These are phyloP conservation scores for Casuarina cunninghamiana DNA, from an alignment of 306 rosid species.

Conservation along the genomic window DNA sequence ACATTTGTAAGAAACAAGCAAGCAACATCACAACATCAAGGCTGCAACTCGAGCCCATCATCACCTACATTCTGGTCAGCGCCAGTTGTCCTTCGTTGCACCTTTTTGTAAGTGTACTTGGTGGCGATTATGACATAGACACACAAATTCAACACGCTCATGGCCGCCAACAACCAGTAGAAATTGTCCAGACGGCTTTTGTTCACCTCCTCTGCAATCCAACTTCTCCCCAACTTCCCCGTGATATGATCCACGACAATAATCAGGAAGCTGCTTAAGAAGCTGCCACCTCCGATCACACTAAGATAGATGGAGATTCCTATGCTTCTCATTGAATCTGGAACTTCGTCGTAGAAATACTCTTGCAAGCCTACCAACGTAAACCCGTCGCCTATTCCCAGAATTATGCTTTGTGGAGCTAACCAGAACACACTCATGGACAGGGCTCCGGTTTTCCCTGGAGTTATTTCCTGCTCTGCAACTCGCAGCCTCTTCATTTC, in stretches of 20 bases:
- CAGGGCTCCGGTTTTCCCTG: background rate
- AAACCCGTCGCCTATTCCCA: slow-evolving; percentile 45
- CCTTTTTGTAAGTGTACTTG: slow-evolving; percentile 42
- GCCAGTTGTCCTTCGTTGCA: slow-evolving; percentile 15
- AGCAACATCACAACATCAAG: slow-evolving; percentile 3
- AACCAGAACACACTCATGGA: slow-evolving; percentile 43
- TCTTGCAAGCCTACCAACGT: slow-evolving; percentile 49
- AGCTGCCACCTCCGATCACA: slow-evolving; percentile 47
- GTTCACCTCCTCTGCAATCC: slow-evolving; percentile 49
- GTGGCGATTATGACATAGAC: slow-evolving; percentile 28
- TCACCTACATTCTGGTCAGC: background rate
- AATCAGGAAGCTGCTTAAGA: slow-evolving; percentile 47
- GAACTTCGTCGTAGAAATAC: slow-evolving; percentile 52
- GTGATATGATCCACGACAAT: slow-evolving; percentile 44
- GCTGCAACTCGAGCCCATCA: slow-evolving; percentile 24
- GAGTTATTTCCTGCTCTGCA: background rate
- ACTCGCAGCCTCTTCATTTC: slow-evolving; percentile 42
- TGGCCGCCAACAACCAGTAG: slow-evolving; percentile 39
- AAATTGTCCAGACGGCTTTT: slow-evolving; percentile 46
- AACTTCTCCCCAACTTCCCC: slow-evolving; percentile 30
- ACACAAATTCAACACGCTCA: slow-evolving; percentile 37
- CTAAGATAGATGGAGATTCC: slow-evolving; percentile 54
- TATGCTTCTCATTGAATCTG: slow-evolving; percentile 51
- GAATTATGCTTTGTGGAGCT: slow-evolving; percentile 38
- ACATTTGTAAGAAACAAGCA: background rate